Percentiles rank a stretch among this genome's conserved stretches.
Conservation (phyloP, 2,329 filamentous ascomycete species). For the Plenodomus biglobosus region DNA sequence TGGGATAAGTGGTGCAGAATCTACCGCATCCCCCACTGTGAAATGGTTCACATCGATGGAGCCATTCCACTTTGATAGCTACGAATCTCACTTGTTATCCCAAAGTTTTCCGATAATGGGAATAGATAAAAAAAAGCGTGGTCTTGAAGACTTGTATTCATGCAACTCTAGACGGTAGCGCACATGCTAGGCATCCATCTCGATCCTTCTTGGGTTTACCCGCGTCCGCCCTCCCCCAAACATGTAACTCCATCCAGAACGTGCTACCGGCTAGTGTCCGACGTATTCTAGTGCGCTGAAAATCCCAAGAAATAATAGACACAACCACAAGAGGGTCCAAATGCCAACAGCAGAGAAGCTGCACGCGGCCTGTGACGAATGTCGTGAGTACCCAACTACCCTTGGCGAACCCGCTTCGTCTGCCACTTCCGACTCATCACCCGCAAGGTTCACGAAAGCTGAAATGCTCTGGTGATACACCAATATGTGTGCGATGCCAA, state of each 20-base stretch:
- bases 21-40: no score
- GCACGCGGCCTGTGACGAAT: conserved; percentile 42
- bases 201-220: neutral
- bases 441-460: conserved; percentile 50
- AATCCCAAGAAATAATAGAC: neutral
- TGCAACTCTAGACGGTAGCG: neutral
- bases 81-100: no score
- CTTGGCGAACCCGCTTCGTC: neutral
- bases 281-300: no score
- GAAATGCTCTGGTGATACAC: conserved; percentile 51
- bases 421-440: conserved; percentile 3
- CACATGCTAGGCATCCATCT: neutral
- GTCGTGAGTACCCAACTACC: conserved; percentile 30
- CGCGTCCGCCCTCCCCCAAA: neutral
- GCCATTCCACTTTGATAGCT: no score
- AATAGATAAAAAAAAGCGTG: neutral
- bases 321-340: conserved; percentile 14
- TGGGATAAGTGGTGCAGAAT: no score
- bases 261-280: no score
- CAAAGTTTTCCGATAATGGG: neutral
- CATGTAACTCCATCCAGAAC: neutral
- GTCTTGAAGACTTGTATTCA: neutral
- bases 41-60: no score
- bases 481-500: conserved; percentile 47
- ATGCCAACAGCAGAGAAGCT: conserved; percentile 26